A percentile compares a stretch with the other conserved stretches of the same genome.
phyloP scores from a whole-genome alignment of 352 stramenopile genomes.

The Phytophthora citricola region DNA sequence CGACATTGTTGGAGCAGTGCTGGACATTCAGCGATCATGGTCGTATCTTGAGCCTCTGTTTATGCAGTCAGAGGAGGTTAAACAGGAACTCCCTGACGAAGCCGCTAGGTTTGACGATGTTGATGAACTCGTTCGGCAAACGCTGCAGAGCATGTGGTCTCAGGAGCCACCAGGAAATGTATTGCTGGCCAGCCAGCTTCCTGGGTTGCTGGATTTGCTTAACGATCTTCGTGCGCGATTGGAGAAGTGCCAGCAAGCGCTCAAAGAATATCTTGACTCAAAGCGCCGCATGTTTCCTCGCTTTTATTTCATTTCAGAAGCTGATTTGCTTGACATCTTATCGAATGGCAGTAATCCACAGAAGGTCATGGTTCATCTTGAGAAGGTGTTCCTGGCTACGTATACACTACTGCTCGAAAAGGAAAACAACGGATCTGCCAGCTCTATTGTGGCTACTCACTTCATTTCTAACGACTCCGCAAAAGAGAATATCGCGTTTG shows the following conservation, averaged over 20 bases:
- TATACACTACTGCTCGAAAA: conserved; percentile 73
- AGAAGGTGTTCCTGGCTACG: conserved; percentile 88
- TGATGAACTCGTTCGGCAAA: conserved; percentile 79
- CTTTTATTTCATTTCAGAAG: conserved; percentile 97
- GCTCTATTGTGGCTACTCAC: conserved; percentile 73
- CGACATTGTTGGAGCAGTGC: conserved; percentile 88
- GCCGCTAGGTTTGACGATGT: conserved; percentile 89
- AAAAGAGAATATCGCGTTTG: conserved; percentile 91
- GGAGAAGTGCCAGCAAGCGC: conserved; percentile 93
- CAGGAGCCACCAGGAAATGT: conserved; percentile 76
- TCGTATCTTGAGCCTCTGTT: conserved; percentile 96
- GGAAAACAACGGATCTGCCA: conserved; percentile 8
- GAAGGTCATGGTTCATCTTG: conserved; percentile 92
- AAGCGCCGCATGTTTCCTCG: conserved; percentile 93
- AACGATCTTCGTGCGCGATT: conserved; percentile 81
- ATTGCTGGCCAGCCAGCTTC: conserved; percentile 79
- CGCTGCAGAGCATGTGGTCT: conserved; percentile 80
- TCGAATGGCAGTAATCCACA: conserved; percentile 91
- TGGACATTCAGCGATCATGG: conserved; percentile 96
- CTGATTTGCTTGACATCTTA: conserved; percentile 94
- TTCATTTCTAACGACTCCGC: conserved; percentile 93
- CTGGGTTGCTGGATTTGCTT: conserved; percentile 77
- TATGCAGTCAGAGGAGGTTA: conserved; percentile 95
- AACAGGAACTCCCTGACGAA: conserved; percentile 93
- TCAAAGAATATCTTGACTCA: conserved; percentile 95